Percentiles rank a stretch among this genome's conserved stretches.
phyloP scores from a whole-genome alignment of 306 rosid genomes.

The Vigna radiata region DNA sequence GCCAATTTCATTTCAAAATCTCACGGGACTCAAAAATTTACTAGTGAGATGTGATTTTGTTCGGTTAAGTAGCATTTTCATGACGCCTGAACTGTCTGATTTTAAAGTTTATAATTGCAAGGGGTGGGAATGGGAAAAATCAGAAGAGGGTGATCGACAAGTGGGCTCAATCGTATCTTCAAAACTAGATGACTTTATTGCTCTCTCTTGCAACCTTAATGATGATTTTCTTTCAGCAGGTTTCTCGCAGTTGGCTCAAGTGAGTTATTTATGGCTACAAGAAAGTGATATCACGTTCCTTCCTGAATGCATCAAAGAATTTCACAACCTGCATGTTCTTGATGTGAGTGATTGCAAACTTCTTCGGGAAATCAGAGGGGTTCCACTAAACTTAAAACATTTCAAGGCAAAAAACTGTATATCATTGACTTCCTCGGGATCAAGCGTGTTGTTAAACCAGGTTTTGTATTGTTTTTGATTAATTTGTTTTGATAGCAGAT shows the following conservation, averaged over 20 bases:
- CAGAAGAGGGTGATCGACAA: background rate
- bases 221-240: conserved; percentile 10
- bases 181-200: too few species aligned
- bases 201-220: background rate
- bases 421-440: background rate
- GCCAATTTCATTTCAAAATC: background rate
- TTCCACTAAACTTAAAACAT: background rate
- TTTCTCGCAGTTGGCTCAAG: background rate
- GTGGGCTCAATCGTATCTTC: background rate
- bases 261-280: background rate
- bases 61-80: background rate
- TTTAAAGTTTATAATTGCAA: background rate
- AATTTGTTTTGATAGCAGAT: background rate
- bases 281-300: background rate
- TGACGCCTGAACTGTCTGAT: background rate
- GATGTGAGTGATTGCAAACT: background rate
- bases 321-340: background rate
- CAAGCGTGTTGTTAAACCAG: conserved; percentile 12
- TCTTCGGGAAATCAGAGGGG: conserved; percentile 33
- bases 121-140: background rate
- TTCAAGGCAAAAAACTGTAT: background rate
- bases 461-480: background rate
- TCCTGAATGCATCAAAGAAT: conserved; percentile 14
- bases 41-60: too few species aligned
- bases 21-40: too few species aligned